These are phyloP conservation scores for Neurospora discreta DNA, from an alignment of 495 filamentous ascomycete species.

Conservation along the genomic window DNA sequence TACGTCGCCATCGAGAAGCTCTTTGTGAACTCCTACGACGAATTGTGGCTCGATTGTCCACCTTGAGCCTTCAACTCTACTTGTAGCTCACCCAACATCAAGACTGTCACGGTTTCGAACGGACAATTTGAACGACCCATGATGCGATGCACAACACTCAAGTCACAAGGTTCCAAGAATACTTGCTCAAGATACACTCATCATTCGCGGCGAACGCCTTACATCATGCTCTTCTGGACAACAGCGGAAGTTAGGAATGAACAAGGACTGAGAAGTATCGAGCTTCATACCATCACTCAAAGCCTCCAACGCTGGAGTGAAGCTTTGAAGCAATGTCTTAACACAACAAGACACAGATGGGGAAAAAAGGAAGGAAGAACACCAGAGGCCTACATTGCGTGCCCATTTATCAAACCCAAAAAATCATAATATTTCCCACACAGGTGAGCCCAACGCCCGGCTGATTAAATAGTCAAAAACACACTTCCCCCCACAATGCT, in stretches of 20 bases:
- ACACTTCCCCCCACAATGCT: conserved; percentile 38
- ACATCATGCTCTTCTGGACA: background rate
- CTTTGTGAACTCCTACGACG: background rate
- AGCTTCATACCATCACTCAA: background rate
- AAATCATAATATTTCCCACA: background rate
- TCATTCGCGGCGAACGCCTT: background rate
- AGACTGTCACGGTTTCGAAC: no score
- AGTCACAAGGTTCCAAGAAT: conserved; percentile 12
- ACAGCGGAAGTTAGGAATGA: background rate
- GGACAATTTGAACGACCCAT: no score
- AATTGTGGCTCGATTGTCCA: no score
- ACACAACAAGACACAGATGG: background rate
- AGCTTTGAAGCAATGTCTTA: background rate
- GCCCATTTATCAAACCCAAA: background rate
- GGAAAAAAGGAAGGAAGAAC: no score
- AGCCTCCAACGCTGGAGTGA: background rate
- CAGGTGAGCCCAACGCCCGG: background rate
- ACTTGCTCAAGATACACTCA: conserved; percentile 5
- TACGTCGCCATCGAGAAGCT: background rate
- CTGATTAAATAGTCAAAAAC: conserved; percentile 28
- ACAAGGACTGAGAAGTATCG: background rate
- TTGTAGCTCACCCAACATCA: no score
- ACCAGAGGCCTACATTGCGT: background rate
- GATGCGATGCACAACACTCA: no score
- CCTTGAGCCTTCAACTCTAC: background rate